Evolutionary conservation across 768 basidiomycete genomes (phyloP).

Genomic region (Pisolithus albus): DNA sequence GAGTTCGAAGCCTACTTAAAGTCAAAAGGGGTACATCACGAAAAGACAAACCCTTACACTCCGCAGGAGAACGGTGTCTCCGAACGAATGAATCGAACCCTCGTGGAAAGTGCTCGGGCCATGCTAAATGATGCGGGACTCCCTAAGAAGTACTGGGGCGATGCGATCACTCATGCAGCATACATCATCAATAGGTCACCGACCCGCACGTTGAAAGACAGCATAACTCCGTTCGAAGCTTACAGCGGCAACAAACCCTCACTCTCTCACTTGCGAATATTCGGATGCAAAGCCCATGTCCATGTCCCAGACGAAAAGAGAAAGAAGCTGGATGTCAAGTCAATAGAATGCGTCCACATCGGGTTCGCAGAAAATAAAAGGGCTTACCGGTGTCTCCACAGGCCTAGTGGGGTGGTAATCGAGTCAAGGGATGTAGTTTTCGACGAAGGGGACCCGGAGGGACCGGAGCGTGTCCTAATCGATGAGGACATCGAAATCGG

Average conservation of each 20-base stretch:
- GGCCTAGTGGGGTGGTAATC: background rate
- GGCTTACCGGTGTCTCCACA: background rate
- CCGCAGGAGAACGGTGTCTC: conserved; percentile 3
- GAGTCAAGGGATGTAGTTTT: background rate
- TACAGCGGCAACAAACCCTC: too few relatives aligned
- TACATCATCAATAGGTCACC: too few relatives aligned
- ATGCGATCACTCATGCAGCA: background rate
- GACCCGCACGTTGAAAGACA: too few relatives aligned
- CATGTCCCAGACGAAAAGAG: too few relatives aligned
- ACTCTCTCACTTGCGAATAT: too few relatives aligned
- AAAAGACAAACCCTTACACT: conserved; percentile 2
- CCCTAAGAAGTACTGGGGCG: background rate
- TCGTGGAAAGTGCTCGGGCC: background rate
- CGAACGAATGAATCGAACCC: conserved; percentile 1
- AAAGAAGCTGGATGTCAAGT: background rate
- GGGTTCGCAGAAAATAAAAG: background rate
- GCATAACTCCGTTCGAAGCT: too few relatives aligned
- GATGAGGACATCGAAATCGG: too few relatives aligned
- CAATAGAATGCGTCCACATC: background rate
- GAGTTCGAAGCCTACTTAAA: too few relatives aligned
- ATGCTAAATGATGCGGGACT: background rate
- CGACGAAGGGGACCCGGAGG: background rate
- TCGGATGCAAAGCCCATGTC: too few relatives aligned
- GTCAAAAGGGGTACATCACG: too few relatives aligned
- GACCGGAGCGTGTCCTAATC: background rate